Evolutionary conservation across 2,329 filamentous ascomycete species (phyloP), one percentile per base, ranked within the genome.

Genomic region (Teratosphaeria gauchensis): DNA sequence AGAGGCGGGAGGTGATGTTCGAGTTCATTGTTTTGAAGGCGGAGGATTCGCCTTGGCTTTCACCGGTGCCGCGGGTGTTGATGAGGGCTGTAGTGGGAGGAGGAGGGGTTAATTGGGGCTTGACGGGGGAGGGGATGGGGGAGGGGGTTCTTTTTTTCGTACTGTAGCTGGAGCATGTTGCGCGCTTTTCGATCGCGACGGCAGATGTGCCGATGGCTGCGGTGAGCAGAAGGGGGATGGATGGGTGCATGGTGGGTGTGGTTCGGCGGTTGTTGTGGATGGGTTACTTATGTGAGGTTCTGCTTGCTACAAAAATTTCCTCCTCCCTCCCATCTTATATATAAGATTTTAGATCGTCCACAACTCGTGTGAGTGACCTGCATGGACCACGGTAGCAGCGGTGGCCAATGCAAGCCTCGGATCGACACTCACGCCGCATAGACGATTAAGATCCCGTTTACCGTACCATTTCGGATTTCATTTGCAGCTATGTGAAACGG

Each of bases 21-120:
- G 53, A 19, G 61, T 74, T 73, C 67, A 74, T 73, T 24, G 69
- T 72, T n/a, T 59, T 59, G 65, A 73, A 73, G 24, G 66, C 69
- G 1, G 68, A 59, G 53, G 62, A 58, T 16, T 58, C 59, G 2
- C 67, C 66, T 54, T 68, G 66, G 30, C 58, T 19, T 55, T 68
- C 66, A 9, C 59, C 58, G 1, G 66, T 68, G 28, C 67, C 67
- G 8, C 67, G 62, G n/a, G 66, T 68, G 56, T 68, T 60, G 58
- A 69, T 65, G 57, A 69, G 59, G 11, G 65, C 61, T 64, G 54
- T 42, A 4, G 12, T 2, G 16, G 21, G 35, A 16, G 14, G 31
- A 42, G 16, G 24, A 35, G 30, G 14, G 33, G 31, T 35, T 6
- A 54, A 12, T 2, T 28, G 24, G 24, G 24, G 24, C 4, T 28